These are phyloP conservation scores for Lyophyllum decastes DNA, from an alignment of 768 basidiomycete genomes.

Conservation along the genomic window DNA sequence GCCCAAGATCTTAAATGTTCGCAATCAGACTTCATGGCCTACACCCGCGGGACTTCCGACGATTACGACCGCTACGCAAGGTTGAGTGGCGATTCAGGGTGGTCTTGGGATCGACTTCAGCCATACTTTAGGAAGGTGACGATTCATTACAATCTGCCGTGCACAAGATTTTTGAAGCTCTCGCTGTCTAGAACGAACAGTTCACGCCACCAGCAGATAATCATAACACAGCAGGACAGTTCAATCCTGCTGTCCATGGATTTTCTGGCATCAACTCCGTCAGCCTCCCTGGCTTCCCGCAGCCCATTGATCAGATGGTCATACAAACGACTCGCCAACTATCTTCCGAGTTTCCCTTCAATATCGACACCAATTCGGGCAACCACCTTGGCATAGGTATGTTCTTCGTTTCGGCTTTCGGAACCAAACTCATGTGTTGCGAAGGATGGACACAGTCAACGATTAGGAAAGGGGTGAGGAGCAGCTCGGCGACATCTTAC, in stretches of 20 bases:
- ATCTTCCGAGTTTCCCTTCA: neutral
- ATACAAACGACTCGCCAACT: neutral
- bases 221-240: slow-evolving; percentile 18
- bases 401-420: neutral
- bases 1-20: neutral
- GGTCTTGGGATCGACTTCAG: slow-evolving; percentile 26
- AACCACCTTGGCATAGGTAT: neutral
- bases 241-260: slow-evolving; percentile 20
- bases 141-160: neutral
- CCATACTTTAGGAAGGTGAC: slow-evolving; percentile 15
- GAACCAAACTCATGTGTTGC: neutral
- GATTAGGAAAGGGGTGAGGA: neutral
- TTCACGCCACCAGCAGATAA: neutral
- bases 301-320: neutral
- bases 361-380: neutral
- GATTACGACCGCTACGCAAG: slow-evolving; percentile 27
- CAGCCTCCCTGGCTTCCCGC: neutral
- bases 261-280: neutral
- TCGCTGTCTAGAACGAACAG: neutral
- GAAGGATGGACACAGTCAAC: neutral
- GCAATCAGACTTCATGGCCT: slow-evolving; percentile 4
- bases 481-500: neutral
- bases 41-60: slow-evolving; percentile 23
- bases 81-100: slow-evolving; percentile 26
- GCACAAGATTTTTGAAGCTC: neutral